These are phyloP conservation scores for Nephelium lappaceum DNA, from an alignment of 345 rosid genomes.

Conservation along the genomic window DNA sequence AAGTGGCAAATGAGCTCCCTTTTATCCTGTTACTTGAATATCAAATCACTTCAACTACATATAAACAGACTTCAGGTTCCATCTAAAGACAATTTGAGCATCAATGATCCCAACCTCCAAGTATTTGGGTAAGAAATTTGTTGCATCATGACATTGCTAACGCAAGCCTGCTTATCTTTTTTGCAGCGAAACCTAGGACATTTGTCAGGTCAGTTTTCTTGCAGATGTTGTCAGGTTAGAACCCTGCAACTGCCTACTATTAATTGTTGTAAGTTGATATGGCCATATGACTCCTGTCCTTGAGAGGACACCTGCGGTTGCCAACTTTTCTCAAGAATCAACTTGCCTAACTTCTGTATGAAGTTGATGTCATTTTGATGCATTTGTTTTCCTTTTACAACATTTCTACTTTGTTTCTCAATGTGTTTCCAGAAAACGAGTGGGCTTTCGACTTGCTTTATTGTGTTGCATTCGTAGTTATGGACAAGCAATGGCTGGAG, in stretches of 20 bases:
- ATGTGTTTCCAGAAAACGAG: conserved; percentile 63
- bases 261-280: neutral
- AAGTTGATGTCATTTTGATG: neutral
- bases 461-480: conserved; percentile 79
- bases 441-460: conserved; percentile 96
- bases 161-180: conserved; percentile 9
- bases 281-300: too few species aligned
- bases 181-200: conserved; percentile 78
- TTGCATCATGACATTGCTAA: conserved; percentile 4
- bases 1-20: conserved; percentile 34
- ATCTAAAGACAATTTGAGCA: neutral
- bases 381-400: neutral
- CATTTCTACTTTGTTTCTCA: neutral
- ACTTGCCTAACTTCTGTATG: too few species aligned
- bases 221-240: conserved; percentile 84
- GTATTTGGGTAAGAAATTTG: too few species aligned
- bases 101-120: neutral
- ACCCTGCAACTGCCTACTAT: neutral
- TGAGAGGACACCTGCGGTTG: neutral
- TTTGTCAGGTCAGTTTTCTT: conserved; percentile 74
- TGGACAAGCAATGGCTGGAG: conserved; percentile 96
- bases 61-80: neutral
- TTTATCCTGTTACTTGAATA: neutral
- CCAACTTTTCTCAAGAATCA: too few species aligned
- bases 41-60: neutral